Percentiles rank a stretch among this genome's conserved stretches.
These are phyloP conservation scores for Parachlorella kessleri DNA, from an alignment of 139 green algal genomes.

Conservation along the genomic window DNA sequence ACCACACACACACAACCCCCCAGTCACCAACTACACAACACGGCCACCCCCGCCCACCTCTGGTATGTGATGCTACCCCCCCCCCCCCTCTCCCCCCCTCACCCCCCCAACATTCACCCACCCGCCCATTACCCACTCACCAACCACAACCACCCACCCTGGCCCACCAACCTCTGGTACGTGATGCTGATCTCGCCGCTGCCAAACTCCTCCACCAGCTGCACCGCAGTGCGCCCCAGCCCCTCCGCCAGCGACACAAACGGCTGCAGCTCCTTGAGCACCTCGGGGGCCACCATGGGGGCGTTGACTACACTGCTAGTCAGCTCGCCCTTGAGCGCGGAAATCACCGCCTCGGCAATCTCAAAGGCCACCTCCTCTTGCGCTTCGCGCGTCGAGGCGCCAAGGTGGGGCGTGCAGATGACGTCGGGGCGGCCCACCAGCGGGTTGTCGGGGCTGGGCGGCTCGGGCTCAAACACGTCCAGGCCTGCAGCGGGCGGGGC, in stretches of 20 bases:
- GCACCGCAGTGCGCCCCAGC: conserved; percentile 72
- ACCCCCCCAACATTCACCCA: not conserved
- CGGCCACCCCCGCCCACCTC: not conserved
- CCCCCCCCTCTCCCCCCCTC: not conserved
- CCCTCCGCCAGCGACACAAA: conserved; percentile 81
- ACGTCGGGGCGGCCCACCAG: conserved; percentile 83
- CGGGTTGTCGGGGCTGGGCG: conserved; percentile 71
- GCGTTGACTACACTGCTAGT: conserved; percentile 90
- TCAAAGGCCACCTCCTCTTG: conserved; percentile 96
- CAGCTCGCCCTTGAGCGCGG: conserved; percentile 88
- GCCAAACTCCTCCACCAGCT: conserved; percentile 67
- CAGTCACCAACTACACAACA: too few relatives aligned
- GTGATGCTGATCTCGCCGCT: conserved; percentile 85
- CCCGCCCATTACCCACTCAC: too few relatives aligned
- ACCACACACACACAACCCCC: too few relatives aligned
- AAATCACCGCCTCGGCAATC: conserved; percentile 93
- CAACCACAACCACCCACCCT: conserved; percentile 54
- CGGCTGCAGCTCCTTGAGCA: conserved; percentile 90
- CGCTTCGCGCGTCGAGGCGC: conserved; percentile 89
- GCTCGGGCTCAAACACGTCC: conserved; percentile 92
- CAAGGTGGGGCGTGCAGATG: conserved; percentile 94
- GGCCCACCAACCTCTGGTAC: conserved; percentile 58
- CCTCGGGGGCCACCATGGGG: conserved; percentile 92
- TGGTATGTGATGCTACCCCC: not conserved
- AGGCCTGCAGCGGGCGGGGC: conserved; percentile 70